Percentiles rank a stretch among this genome's conserved stretches.
Conservation (phyloP, 2,329 filamentous ascomycete species). For the Paradendryphiella salina region DNA sequence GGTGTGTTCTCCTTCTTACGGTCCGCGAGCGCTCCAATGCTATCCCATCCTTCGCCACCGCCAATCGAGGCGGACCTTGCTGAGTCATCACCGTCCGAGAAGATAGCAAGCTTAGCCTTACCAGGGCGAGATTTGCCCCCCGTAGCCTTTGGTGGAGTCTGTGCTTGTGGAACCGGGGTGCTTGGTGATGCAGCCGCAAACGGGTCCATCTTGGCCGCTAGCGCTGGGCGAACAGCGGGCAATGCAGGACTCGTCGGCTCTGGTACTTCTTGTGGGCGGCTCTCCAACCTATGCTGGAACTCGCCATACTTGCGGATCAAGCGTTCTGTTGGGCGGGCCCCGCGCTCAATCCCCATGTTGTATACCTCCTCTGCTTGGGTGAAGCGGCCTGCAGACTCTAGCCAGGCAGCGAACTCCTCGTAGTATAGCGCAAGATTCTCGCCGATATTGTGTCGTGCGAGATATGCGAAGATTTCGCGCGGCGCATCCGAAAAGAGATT, state of each 20-base stretch:
- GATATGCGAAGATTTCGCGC: slow-evolving; percentile 87
- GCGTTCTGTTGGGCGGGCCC: slow-evolving; percentile 79
- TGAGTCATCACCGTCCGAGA: slow-evolving; percentile 72
- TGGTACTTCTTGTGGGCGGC: slow-evolving; percentile 61
- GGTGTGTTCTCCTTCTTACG: slow-evolving; percentile 92
- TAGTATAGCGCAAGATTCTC: slow-evolving; percentile 89
- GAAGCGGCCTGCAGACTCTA: slow-evolving; percentile 83
- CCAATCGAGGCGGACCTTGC: slow-evolving; percentile 59
- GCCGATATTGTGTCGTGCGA: slow-evolving; percentile 85
- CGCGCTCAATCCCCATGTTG: slow-evolving; percentile 82
- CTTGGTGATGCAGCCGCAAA: slow-evolving; percentile 60
- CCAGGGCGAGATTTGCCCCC: slow-evolving; percentile 62
- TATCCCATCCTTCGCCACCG: slow-evolving; percentile 81
- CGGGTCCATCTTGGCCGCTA: slow-evolving; percentile 84
- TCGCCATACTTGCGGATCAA: slow-evolving; percentile 88
- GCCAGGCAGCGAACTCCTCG: slow-evolving; percentile 93
- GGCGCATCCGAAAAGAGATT: slow-evolving; percentile 90
- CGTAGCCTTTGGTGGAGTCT: slow-evolving; percentile 49
- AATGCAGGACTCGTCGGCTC: slow-evolving; percentile 86
- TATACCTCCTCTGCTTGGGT: slow-evolving; percentile 93
- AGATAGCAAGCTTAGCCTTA: slow-evolving; percentile 85
- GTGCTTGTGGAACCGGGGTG: slow-evolving; percentile 68
- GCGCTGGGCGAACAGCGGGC: slow-evolving; percentile 76
- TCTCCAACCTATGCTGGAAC: slow-evolving; percentile 79
- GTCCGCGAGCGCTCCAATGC: slow-evolving; percentile 80